Conservation (phyloP, 1,139 yeast genomes). For the Lodderomyces beijingensis region DNA sequence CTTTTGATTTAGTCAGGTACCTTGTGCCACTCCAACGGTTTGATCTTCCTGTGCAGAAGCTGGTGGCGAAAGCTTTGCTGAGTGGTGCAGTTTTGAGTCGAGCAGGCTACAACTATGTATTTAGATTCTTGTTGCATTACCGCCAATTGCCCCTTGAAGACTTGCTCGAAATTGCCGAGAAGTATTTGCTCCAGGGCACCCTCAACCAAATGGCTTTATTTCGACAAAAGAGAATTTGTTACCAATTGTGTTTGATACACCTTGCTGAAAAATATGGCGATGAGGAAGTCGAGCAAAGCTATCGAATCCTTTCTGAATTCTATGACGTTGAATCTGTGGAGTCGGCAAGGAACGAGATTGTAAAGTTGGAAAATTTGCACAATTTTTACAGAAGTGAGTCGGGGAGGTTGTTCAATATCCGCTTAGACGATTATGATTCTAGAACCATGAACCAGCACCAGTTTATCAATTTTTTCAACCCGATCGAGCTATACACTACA, state of each 20-base stretch:
- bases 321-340: constrained; percentile 20
- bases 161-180: too few relatives aligned
- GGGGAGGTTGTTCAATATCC: constrained; percentile 9
- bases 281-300: constrained; percentile 15
- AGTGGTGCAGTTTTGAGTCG: too few relatives aligned
- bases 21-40: too few relatives aligned
- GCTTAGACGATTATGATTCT: constrained; percentile 5
- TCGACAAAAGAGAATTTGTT: constrained; percentile 10
- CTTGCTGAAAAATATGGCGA: constrained; percentile 6
- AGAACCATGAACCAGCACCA: constrained; percentile 7
- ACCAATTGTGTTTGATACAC: constrained; percentile 9
- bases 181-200: constrained; percentile 27
- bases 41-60: not conserved
- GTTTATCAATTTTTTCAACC: constrained; percentile 12
- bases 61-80: constrained; percentile 1
- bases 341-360: constrained; percentile 7
- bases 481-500: too few relatives aligned
- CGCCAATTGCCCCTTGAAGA: too few relatives aligned
- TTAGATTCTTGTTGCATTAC: constrained; percentile 3
- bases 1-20: too few relatives aligned
- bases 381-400: constrained; percentile 8
- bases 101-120: constrained; percentile 1
- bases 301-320: constrained; percentile 23
- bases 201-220: constrained; percentile 13
- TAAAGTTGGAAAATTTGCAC: constrained; percentile 1